These are phyloP conservation scores for Durotheca rogersii DNA, from an alignment of 495 filamentous ascomycete species.

Conservation along the genomic window DNA sequence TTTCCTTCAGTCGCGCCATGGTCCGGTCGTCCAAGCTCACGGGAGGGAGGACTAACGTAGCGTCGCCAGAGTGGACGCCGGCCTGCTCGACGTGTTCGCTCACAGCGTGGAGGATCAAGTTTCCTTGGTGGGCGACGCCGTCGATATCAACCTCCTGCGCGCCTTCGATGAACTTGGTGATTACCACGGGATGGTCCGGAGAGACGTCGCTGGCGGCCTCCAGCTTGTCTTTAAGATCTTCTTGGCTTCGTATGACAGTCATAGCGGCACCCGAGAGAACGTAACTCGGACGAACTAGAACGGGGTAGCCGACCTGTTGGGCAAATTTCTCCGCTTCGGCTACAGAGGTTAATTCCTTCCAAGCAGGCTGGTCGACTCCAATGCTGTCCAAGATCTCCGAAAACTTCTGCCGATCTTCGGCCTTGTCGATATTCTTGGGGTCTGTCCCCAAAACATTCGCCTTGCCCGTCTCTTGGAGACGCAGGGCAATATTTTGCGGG, in stretches of 20 bases:
- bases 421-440: constrained; percentile 92
- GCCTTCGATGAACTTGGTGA: constrained; percentile 97
- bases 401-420: constrained; percentile 97
- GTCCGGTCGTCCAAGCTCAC: constrained; percentile 69
- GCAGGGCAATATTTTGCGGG: constrained; percentile 94
- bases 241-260: constrained; percentile 95
- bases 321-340: constrained; percentile 86
- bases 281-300: constrained; percentile 93
- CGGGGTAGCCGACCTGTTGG: constrained; percentile 84
- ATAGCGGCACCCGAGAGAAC: constrained; percentile 97
- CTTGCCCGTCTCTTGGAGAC: constrained; percentile 85
- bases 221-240: constrained; percentile 87
- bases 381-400: constrained; percentile 96
- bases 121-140: constrained; percentile 82
- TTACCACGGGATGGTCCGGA: constrained; percentile 97
- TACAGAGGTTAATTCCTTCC: constrained; percentile 94
- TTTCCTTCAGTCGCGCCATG: constrained; percentile 86
- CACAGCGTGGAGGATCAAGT: constrained; percentile 88
- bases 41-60: constrained; percentile 92
- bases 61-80: constrained; percentile 97
- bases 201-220: constrained; percentile 88
- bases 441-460: constrained; percentile 90
- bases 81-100: constrained; percentile 98
- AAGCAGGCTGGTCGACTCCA: constrained; percentile 90
- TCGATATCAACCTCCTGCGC: constrained; percentile 98